Percentiles rank a stretch among this genome's conserved stretches.
phyloP scores from a whole-genome alignment of 352 stramenopile species.

The Globisporangium echinulatum region DNA sequence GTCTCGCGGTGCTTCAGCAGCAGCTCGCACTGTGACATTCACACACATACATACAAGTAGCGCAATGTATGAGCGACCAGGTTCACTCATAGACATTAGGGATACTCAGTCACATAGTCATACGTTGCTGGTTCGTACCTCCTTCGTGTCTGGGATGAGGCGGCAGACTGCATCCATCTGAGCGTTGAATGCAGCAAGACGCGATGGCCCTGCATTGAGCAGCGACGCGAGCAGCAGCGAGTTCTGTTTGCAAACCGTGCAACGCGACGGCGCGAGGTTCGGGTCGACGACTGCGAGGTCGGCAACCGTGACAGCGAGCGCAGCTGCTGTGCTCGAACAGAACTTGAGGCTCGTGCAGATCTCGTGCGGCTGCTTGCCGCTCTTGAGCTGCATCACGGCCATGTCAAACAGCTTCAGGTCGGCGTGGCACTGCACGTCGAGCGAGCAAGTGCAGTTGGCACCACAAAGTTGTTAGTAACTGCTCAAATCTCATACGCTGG shows the following conservation, averaged over 20 bases:
- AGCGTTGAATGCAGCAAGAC: slow-evolving; percentile 38
- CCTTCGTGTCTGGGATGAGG: slow-evolving; percentile 42
- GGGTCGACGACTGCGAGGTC: slow-evolving; percentile 40
- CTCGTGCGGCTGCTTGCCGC: slow-evolving; percentile 50
- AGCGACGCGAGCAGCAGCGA: slow-evolving; percentile 48
- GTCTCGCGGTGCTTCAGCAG: slow-evolving; percentile 40
- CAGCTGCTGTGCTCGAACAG: slow-evolving; percentile 18
- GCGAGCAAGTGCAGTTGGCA: not conserved
- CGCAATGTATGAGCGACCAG: not conserved
- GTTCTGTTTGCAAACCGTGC: slow-evolving; percentile 53
- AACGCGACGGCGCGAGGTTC: slow-evolving; percentile 33
- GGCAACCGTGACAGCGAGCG: slow-evolving; percentile 16
- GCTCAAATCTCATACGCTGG: too few relatives aligned
- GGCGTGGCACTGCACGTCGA: slow-evolving; percentile 38
- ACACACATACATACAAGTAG: not conserved
- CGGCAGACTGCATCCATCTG: slow-evolving; percentile 49
- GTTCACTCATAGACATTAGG: too few relatives aligned
- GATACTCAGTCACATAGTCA: too few relatives aligned
- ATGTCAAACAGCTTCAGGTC: slow-evolving; percentile 65
- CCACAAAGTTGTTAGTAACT: too few relatives aligned
- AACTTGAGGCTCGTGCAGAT: slow-evolving; percentile 53
- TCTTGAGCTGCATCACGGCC: slow-evolving; percentile 38
- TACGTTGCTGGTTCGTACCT: slow-evolving; percentile 15
- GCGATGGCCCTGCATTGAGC: slow-evolving; percentile 27
- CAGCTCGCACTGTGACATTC: slow-evolving; percentile 32